Percentiles rank a stretch among this genome's conserved stretches.
Conservation (phyloP, 148 eudicot species). For the Amaranthus hypochondriacus region DNA sequence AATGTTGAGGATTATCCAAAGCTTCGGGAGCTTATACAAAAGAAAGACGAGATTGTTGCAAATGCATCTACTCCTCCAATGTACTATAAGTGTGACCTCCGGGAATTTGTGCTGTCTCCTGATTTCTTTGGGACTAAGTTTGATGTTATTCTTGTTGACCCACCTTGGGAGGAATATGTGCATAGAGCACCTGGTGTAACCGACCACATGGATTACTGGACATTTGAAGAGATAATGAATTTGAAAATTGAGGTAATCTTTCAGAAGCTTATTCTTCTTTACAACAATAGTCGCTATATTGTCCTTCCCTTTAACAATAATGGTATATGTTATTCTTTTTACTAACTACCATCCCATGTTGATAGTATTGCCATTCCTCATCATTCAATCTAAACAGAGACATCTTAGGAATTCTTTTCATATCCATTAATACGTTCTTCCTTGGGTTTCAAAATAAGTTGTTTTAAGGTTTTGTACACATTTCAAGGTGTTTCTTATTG, state of each 20-base stretch:
- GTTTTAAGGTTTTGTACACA: neutral
- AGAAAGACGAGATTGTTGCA: constrained; percentile 91
- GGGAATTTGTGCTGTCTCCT: constrained; percentile 68
- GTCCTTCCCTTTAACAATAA: neutral
- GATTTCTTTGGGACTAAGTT: constrained; percentile 92
- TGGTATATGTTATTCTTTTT: neutral
- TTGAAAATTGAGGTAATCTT: constrained; percentile 85
- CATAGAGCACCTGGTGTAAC: constrained; percentile 98
- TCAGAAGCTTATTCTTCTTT: neutral
- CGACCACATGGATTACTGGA: constrained; percentile 91
- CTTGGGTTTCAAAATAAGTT: neutral
- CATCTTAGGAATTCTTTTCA: neutral
- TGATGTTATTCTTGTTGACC: constrained; percentile 95
- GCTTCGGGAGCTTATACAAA: constrained; percentile 96
- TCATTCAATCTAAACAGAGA: neutral
- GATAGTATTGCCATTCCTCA: neutral
- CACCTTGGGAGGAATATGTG: constrained; percentile 98
- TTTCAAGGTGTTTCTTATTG: neutral
- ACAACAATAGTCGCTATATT: neutral
- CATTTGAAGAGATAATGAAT: constrained; percentile 89
- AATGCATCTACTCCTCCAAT: constrained; percentile 77
- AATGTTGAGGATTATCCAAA: constrained; percentile 95
- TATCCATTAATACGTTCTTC: neutral
- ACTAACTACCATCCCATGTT: too few relatives aligned
- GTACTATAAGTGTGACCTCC: constrained; percentile 82